Conservation (phyloP, 306 rosid species). For the Pyrus pyrifolia region DNA sequence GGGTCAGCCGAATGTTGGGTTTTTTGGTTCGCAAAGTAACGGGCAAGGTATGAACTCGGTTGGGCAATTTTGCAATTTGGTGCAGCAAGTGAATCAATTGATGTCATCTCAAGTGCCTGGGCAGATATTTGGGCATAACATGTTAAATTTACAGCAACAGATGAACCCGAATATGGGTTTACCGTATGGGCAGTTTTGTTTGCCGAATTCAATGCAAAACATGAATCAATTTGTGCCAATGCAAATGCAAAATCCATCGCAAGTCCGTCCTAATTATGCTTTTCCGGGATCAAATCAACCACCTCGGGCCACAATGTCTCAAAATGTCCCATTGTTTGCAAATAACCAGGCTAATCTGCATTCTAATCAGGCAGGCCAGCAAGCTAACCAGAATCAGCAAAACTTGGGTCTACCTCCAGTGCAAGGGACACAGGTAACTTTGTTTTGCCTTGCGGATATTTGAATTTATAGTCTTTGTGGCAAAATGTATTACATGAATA, state of each 20-base stretch:
- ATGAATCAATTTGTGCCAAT: constrained; percentile 56
- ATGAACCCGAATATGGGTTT: constrained; percentile 33
- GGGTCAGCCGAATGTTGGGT: constrained; percentile 33
- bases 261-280: constrained; percentile 32
- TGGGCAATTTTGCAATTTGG: constrained; percentile 36
- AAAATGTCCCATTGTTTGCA: constrained; percentile 31
- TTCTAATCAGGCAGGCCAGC: constrained; percentile 43
- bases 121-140: constrained; percentile 39
- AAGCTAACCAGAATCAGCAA: constrained; percentile 34
- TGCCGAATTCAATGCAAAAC: constrained; percentile 45
- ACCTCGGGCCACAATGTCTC: constrained; percentile 37
- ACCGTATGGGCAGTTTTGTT: constrained; percentile 60
- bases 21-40: constrained; percentile 31
- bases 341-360: constrained; percentile 32
- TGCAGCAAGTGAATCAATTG: constrained; percentile 38
- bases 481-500: not conserved
- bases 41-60: constrained; percentile 30
- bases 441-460: not conserved
- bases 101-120: constrained; percentile 35
- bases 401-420: constrained; percentile 25
- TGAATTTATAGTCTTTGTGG: constrained; percentile 7
- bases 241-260: constrained; percentile 52
- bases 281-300: constrained; percentile 49
- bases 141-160: constrained; percentile 22
- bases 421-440: constrained; percentile 53